Base-by-base conservation (phyloP, 352 stramenopile genomes). In the Phytopythium delawarense region DNA sequence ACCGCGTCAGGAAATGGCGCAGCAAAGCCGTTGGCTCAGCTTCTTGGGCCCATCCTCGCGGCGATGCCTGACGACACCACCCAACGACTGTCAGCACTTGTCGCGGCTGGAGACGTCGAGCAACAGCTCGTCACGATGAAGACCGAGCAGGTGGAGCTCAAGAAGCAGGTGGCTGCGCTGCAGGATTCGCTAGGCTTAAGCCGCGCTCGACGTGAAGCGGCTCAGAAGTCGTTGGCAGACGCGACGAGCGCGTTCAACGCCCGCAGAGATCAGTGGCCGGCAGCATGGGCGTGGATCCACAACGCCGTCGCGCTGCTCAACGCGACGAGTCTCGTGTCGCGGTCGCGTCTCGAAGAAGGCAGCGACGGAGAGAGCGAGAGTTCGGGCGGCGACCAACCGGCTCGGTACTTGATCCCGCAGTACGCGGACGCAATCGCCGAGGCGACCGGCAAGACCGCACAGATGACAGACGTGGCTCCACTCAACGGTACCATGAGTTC, bases 61-160 rank as follows among this genome's bases (percentile, higher is more conserved):
- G 69, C 64, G 46, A 51, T 78, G 12, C 66, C 71, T 0, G 50
- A 72, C 16, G 35, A 45, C 52, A 85, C 73, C 39, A 83, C 77
- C 30, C 79, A 92, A 49, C 71, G 81, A 0, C 63, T 91, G 37
- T 78, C 83, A 30, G 79, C 79, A 0, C 59, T 92, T 6, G 65
- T 89, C 1, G 74, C 85, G 9, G 81, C 80, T 28, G 76, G 79
- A 35, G 82, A 79, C n/a, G 72, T 94, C 3, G 80, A 92, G 48
- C 77, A 89, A 21, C 84, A 92, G 55, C 64, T 93, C 1, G 55
- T 72, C 0, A 91, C 88, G 55, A 84, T 94, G 74, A 88, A 89
- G 54, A 72, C 44, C 25, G 86, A 91, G 48, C 75, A 91, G 55
- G 60, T 76, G 0, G 84, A 94, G 61, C 65, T 84, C 15, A 92